Evolutionary conservation across 371 early-diverging fungal species (phyloP), one percentile per base, ranked within the genome.

Genomic region (Funneliformis caledonium): DNA sequence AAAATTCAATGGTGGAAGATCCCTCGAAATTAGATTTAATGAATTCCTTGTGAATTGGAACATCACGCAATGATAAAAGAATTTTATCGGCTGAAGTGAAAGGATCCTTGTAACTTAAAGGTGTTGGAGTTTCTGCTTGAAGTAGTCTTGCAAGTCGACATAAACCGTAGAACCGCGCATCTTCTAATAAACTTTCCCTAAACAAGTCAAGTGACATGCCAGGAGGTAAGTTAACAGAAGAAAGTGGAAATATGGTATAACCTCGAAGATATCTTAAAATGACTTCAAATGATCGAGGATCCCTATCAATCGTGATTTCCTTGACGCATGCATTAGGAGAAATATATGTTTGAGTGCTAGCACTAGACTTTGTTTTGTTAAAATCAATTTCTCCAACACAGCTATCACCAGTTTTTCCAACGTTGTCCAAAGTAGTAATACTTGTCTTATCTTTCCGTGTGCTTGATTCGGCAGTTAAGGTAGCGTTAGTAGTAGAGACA

Each of bases 221-320:
- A 16, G 62, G 77, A 31, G 77, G 77, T 31, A 77, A 64, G 47
- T 77, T 77, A 6, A 77, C 77, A 4, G 77, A 77, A 64, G 77
- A 77, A 19, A 77, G 47, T n/a, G 77, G 77, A 77, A 77, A 77
- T 77, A 77, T 77, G n/a, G 16, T 77, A 59, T 77, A 77, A 7
- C 77, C 77, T n/a, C 77, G 77, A 31, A 77, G 65, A 65, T 77
- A 77, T 77, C 77, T 77, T 43, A 77, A 64, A 77, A 77, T 77
- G 14, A 77, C 65, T 64, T 77, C 77, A 64, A 77, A 77, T 16
- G 64, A 47, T 45, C 65, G 33, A 62, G 77, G 77, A 64, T 77
- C 77, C 19, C 77, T 60, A 26, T 77, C 77, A 52, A 77, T 77
- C 31, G 61, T 64, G 12, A 77, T 45, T 59, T 75, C 75, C 50